phyloP scores from a whole-genome alignment of 2,329 filamentous ascomycete species.

The Byssoonygena ceratinophila region DNA sequence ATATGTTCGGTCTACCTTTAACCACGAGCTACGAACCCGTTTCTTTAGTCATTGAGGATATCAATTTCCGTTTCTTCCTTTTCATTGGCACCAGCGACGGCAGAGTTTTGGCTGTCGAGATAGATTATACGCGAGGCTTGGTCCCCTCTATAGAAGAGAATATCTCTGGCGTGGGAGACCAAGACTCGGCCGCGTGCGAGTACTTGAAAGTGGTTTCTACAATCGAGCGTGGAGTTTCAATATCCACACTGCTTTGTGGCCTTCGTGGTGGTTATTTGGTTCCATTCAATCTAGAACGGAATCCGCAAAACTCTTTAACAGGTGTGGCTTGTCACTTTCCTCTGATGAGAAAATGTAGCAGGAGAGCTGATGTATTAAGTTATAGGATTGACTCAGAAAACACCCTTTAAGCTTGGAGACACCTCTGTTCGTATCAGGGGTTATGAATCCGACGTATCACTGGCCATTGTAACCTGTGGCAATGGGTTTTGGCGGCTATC shows the following conservation, averaged over 20 bases:
- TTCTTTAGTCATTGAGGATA: slow-evolving; percentile 26
- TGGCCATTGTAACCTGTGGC: slow-evolving; percentile 30
- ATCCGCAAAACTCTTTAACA: slow-evolving; percentile 20
- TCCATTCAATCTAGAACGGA: slow-evolving; percentile 19
- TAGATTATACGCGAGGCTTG: slow-evolving; percentile 19
- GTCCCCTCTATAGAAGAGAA: slow-evolving; percentile 20
- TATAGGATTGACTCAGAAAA: slow-evolving; percentile 26
- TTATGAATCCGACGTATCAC: slow-evolving; percentile 19
- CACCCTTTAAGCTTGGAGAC: slow-evolving; percentile 26
- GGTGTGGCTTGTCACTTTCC: slow-evolving; percentile 19
- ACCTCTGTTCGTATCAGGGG: slow-evolving; percentile 31
- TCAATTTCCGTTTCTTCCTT: slow-evolving; percentile 23
- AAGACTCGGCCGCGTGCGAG: slow-evolving; percentile 29
- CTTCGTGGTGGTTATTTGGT: slow-evolving; percentile 38
- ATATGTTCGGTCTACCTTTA: slow-evolving; percentile 20
- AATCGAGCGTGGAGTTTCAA: slow-evolving; percentile 12
- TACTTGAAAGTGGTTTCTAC: slow-evolving; percentile 26
- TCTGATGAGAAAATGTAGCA: background rate
- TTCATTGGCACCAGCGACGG: slow-evolving; percentile 35
- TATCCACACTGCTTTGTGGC: slow-evolving; percentile 34
- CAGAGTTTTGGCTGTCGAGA: slow-evolving; percentile 25
- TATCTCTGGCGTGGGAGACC: slow-evolving; percentile 21
- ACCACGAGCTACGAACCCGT: slow-evolving; percentile 29
- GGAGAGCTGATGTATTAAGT: background rate
- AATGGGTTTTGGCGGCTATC: slow-evolving; percentile 31